A percentile compares a stretch with the other conserved stretches of the same genome.
phyloP scores from a whole-genome alignment of 2,329 filamentous ascomycete genomes.

The Phaeosphaeria sp. region DNA sequence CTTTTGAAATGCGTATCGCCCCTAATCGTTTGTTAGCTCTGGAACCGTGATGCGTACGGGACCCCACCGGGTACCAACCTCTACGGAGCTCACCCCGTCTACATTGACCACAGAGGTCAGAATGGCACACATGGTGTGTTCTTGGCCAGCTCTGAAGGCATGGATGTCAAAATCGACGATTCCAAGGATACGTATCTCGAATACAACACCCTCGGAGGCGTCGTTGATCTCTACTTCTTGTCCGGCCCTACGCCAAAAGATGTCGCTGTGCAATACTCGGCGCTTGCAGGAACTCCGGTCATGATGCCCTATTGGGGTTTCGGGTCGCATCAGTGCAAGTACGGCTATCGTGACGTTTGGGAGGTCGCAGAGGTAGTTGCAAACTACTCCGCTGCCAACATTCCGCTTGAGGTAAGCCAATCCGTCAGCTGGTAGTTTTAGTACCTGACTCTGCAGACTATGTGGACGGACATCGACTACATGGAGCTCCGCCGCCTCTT shows the following conservation, averaged over 20 bases:
- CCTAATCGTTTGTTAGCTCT: constrained; percentile 56
- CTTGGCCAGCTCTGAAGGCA: constrained; percentile 50
- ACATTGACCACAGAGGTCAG: constrained; percentile 71
- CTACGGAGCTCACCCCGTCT: constrained; percentile 77
- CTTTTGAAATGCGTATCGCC: background rate
- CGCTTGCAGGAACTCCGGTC: constrained; percentile 53
- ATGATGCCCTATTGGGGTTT: constrained; percentile 62
- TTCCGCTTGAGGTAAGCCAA: constrained; percentile 55
- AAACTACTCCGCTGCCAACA: constrained; percentile 69
- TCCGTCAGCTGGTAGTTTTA: background rate
- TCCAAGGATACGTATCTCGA: constrained; percentile 73
- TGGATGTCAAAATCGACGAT: constrained; percentile 78
- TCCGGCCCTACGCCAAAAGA: constrained; percentile 56
- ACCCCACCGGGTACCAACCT: constrained; percentile 69
- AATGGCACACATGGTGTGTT: constrained; percentile 47
- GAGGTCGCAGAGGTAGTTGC: constrained; percentile 69
- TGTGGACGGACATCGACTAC: constrained; percentile 78
- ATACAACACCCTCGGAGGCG: constrained; percentile 79
- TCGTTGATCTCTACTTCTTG: constrained; percentile 70
- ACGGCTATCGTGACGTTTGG: constrained; percentile 63
- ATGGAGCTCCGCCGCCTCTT: constrained; percentile 68
- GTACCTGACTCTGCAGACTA: constrained; percentile 61
- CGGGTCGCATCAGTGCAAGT: constrained; percentile 59
- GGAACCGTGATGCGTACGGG: constrained; percentile 71
- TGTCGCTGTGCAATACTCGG: constrained; percentile 57